Base-by-base conservation (phyloP, 2,329 filamentous ascomycete genomes). In the Coniochaeta prunicola region DNA sequence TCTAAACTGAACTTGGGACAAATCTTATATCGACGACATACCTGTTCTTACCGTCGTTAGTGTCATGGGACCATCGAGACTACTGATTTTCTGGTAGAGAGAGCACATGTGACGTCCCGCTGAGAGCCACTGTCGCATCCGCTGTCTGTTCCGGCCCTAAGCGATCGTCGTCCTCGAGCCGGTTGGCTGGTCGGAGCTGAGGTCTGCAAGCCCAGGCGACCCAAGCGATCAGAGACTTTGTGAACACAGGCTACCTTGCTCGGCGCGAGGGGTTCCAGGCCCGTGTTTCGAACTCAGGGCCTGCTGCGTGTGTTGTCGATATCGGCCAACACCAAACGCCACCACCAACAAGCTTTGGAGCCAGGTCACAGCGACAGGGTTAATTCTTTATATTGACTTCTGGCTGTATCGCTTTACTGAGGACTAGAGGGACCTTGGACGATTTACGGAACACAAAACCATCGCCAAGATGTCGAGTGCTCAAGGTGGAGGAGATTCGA, bases 401-500 rank as follows among this genome's bases (percentile, higher is more conserved):
- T 50, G 13, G 10, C 21, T 50, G 45, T 50, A 12, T 50, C 21
- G 45, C 45, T 50, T 30, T 19, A 28, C 10, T 26, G 21, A 17
- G 15, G 17, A 17, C 5, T 17, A 50, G 26, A 30, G 21, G 5
- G 9, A 30, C 30, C 45, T 26, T 50, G 45, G 53, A 21, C 30
- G 6, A 26, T 33, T 34, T 21, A 34, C n/a, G 53, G 21, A 34
- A 28, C 53, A 54, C 53, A 54, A 28, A 54, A 34, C 13, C 10
- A 57, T 58, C 59, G 64, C 64, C 71, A 75, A 68, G 69, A 85
- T 85, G 82, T 80, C 82, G 68, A 77, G 71, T 69, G 74, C 79
- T 62, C 77, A 79, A 63, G 77, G 86, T 75, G 91, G 90, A 78
- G 92, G 94, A 77, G 94, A 97, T 86, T 96, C 94, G 79, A 97